These are phyloP conservation scores for Lantana camara DNA, from an alignment of 257 asterid species.

Conservation along the genomic window DNA sequence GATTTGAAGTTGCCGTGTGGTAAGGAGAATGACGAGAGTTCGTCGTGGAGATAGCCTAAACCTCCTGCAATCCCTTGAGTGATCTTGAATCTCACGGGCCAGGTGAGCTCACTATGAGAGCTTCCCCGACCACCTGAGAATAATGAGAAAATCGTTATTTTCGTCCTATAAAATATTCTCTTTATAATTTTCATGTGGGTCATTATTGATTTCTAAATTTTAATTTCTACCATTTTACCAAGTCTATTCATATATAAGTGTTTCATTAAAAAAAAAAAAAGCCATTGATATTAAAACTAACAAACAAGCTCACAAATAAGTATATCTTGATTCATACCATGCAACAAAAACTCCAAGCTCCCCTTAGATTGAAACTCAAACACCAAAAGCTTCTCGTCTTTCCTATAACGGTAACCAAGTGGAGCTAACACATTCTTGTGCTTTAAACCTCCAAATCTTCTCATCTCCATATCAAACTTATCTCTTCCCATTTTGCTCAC, in stretches of 20 bases:
- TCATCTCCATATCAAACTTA: constrained; percentile 62
- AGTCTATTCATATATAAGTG: no score
- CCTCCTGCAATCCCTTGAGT: constrained; percentile 71
- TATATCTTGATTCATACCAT: constrained; percentile 45
- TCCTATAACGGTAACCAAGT: constrained; percentile 72
- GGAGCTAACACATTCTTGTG: constrained; percentile 69
- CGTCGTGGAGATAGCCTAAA: constrained; percentile 52
- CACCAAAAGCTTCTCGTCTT: constrained; percentile 80
- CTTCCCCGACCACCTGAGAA: constrained; percentile 57
- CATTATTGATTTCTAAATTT: no score
- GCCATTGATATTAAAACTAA: no score
- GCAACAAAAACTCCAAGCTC: constrained; percentile 57
- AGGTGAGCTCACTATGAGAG: constrained; percentile 51
- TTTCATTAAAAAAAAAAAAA: no score
- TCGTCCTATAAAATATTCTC: no score
- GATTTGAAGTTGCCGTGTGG: constrained; percentile 91
- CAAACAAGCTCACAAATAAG: no score
- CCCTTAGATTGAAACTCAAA: constrained; percentile 57
- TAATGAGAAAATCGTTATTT: neutral
- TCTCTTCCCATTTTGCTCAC: constrained; percentile 50
- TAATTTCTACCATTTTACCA: neutral
- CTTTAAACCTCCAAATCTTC: constrained; percentile 55
- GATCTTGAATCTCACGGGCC: constrained; percentile 64
- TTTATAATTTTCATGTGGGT: no score
- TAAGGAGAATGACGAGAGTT: constrained; percentile 48